These are phyloP conservation scores for Erysimum cheiri DNA, from an alignment of 441 rosid species.

Conservation along the genomic window DNA sequence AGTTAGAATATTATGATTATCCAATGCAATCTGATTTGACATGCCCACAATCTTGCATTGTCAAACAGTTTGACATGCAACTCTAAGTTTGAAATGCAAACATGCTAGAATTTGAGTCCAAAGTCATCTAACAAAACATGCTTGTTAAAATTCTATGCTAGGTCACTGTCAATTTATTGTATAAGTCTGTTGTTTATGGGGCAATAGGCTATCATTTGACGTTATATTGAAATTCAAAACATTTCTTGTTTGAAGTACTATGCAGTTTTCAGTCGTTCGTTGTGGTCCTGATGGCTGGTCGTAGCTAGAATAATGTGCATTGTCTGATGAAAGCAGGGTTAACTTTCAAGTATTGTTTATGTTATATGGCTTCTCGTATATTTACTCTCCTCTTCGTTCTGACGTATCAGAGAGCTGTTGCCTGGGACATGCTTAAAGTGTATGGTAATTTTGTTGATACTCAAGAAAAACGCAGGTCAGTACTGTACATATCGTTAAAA, in stretches of 20 bases:
- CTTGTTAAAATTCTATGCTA: conserved; percentile 10
- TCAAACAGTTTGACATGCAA: conserved; percentile 21
- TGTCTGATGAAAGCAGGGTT: conserved; percentile 21
- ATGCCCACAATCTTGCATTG: conserved; percentile 18
- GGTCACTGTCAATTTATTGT: conserved; percentile 8
- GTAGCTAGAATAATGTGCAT: conserved; percentile 26
- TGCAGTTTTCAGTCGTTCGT: conserved; percentile 21
- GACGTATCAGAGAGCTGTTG: conserved; percentile 70
- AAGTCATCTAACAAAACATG: conserved; percentile 21
- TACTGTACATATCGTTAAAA: conserved; percentile 17
- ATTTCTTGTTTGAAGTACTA: conserved; percentile 1
- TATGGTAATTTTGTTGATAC: conserved; percentile 78
- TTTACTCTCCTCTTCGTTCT: conserved; percentile 38
- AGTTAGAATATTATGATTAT: conserved; percentile 25
- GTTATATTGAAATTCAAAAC: conserved; percentile 9
- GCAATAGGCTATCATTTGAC: conserved; percentile 10
- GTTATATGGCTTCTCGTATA: conserved; percentile 12
- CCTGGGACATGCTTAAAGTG: conserved; percentile 96
- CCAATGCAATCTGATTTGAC: conserved; percentile 7
- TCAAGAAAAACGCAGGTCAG: conserved; percentile 84
- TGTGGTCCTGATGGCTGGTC: conserved; percentile 27
- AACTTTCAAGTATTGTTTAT: neutral
- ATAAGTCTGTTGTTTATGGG: conserved; percentile 9
- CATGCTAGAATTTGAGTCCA: conserved; percentile 16
- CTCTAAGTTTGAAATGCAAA: neutral